These are phyloP conservation scores for Calonectria naviculata DNA, from an alignment of 2,329 filamentous ascomycete genomes.

Conservation along the genomic window DNA sequence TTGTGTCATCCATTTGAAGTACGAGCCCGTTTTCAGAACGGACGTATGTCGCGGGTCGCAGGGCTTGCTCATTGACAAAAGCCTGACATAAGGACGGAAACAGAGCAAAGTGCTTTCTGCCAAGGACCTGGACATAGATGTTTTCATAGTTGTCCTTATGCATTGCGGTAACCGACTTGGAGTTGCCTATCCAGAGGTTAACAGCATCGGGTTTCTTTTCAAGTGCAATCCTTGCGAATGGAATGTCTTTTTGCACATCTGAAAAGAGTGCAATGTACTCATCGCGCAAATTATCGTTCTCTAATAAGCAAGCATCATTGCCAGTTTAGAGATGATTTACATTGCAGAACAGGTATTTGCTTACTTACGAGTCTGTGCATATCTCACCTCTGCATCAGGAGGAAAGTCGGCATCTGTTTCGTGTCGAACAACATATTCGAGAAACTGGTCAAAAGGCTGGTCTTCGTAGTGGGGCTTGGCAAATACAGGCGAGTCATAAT, in stretches of 20 bases:
- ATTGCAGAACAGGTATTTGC: neutral
- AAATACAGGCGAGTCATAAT: constrained; percentile 58
- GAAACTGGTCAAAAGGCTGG: constrained; percentile 70
- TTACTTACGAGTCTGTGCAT: constrained; percentile 78
- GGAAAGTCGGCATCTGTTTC: constrained; percentile 54
- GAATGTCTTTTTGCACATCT: constrained; percentile 72
- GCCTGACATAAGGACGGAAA: constrained; percentile 77
- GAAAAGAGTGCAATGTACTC: constrained; percentile 75
- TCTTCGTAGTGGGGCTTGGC: constrained; percentile 78
- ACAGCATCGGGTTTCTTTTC: constrained; percentile 76
- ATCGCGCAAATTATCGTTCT: constrained; percentile 83
- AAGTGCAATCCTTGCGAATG: constrained; percentile 80
- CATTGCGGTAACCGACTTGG: constrained; percentile 74
- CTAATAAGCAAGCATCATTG: constrained; percentile 46
- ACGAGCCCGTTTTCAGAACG: constrained; percentile 45
- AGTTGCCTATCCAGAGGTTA: constrained; percentile 87
- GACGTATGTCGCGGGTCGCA: constrained; percentile 70
- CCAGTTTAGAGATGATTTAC: neutral
- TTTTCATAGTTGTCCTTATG: constrained; percentile 91
- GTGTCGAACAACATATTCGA: constrained; percentile 70
- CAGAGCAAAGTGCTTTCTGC: constrained; percentile 79
- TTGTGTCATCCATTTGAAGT: constrained; percentile 48
- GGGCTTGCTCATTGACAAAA: constrained; percentile 72
- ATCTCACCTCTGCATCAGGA: constrained; percentile 64
- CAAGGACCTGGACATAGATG: constrained; percentile 81